Conservation (phyloP, 345 rosid species). For the Viola odorata region DNA sequence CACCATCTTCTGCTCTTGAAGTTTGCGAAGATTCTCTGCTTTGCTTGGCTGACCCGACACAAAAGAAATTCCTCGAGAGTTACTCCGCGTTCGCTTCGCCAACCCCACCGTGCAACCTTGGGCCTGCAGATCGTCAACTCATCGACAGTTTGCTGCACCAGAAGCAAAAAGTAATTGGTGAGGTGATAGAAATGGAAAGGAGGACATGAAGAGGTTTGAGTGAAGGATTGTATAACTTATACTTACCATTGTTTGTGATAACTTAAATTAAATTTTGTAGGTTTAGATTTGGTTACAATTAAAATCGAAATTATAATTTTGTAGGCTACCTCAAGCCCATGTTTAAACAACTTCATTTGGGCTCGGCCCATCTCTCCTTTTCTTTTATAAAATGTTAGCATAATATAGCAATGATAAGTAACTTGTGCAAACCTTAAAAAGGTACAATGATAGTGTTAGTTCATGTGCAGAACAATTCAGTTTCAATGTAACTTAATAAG, state of each 20-base stretch:
- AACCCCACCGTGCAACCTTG: slow-evolving; percentile 50
- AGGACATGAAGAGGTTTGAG: not conserved
- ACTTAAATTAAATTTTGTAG: slow-evolving; percentile 9
- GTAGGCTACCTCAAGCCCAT: not conserved
- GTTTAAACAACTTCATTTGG: too few relatives aligned
- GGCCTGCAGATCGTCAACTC: slow-evolving; percentile 22
- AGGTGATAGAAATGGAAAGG: slow-evolving; percentile 38
- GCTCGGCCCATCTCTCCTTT: too few relatives aligned
- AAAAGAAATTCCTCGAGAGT: slow-evolving; percentile 46
- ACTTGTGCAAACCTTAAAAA: too few relatives aligned
- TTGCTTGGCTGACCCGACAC: slow-evolving; percentile 67
- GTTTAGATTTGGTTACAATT: not conserved
- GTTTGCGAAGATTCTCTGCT: slow-evolving; percentile 63
- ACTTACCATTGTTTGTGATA: not conserved
- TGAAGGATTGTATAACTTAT: not conserved
- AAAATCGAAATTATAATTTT: not conserved
- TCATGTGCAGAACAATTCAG: too few relatives aligned
- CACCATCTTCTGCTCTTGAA: slow-evolving; percentile 60
- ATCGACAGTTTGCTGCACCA: slow-evolving; percentile 33
- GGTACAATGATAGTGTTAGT: too few relatives aligned
- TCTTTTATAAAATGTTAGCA: too few relatives aligned
- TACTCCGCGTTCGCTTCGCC: slow-evolving; percentile 34
- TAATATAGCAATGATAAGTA: too few relatives aligned
- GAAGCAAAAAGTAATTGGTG: slow-evolving; percentile 41
- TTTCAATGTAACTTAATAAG: too few relatives aligned